Base-by-base conservation (phyloP, 1,139 yeast genomes). In the Ogataea hybrid region DNA sequence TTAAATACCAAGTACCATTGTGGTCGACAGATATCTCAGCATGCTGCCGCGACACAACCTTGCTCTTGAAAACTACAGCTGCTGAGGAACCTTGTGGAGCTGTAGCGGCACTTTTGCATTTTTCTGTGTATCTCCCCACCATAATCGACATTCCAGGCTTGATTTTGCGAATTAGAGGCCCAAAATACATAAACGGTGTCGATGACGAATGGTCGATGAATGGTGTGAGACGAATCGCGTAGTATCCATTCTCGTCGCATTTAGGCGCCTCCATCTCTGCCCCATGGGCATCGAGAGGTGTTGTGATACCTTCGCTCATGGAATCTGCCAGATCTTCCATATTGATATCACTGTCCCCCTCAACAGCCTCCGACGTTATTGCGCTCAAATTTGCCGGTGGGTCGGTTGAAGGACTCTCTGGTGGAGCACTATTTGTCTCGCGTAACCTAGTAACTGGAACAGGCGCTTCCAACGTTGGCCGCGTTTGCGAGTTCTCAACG, bases 1-100 rank as follows among this genome's bases (percentile, higher is more conserved):
- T 79, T 37, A 92, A 71, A 59, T 70, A 87, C 98, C 98, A 92
- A 56, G 78, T 77, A 4, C 96, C 96, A 33, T 73, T 72, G 28
- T 75, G 73, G 56, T 82, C 82, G 46, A 90, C 89, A 47, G 75
- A 74, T 44, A 89, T 74, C 53, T 82, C 77, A 2, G 97, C 98
- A 63, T 92, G 98, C 1, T 85, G 74, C 52, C 98, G 74, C 3
- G 96, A 86, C 5, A 92, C 97, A 27, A 92, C 97, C 60, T 92
- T 92, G 42, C 95, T 84, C 58, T 86, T 85, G 69, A 90, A 92
- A 7, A 88, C 95, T 23, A 92, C 81, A 0, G 96, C 88, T 2
- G 84, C 83, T 41, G 80, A 76, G 3, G 84, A 77, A 12, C 86
- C 85, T 37, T 82, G 84, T 1, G 84, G 79, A 2, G 88, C 84